phyloP scores from a whole-genome alignment of 768 basidiomycete genomes.

The Hygrocybe coccinea region DNA sequence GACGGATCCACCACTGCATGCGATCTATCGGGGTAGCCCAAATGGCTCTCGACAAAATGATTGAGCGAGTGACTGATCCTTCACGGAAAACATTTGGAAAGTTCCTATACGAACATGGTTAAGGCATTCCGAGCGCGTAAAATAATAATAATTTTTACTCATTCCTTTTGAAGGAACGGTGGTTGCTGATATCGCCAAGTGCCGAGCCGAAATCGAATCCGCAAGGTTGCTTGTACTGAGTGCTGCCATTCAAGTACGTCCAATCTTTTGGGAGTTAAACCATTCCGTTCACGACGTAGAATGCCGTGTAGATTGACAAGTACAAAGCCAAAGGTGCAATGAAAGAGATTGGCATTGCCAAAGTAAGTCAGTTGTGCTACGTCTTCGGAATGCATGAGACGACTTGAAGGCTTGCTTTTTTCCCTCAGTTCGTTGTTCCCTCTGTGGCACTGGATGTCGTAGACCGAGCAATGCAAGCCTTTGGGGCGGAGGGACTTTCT shows the following conservation, averaged over 20 bases:
- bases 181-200: conserved; percentile 84
- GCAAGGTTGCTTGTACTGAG: conserved; percentile 85
- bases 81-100: conserved; percentile 91
- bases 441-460: conserved; percentile 82
- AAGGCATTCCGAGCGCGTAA: background rate
- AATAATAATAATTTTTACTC: background rate
- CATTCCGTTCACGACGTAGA: background rate
- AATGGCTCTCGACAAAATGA: conserved; percentile 78
- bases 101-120: conserved; percentile 84
- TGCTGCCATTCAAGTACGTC: conserved; percentile 76
- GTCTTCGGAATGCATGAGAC: background rate
- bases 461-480: conserved; percentile 94
- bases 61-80: conserved; percentile 91
- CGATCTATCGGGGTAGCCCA: conserved; percentile 88
- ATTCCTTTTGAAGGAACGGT: conserved; percentile 59
- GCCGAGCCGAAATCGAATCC: conserved; percentile 87
- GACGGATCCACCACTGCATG: conserved; percentile 98
- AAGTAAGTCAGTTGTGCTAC: conserved; percentile 44
- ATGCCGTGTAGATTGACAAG: conserved; percentile 68
- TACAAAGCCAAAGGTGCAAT: conserved; percentile 88
- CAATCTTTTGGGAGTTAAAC: background rate
- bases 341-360: conserved; percentile 97
- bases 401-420: background rate
- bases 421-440: conserved; percentile 84
- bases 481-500: conserved; percentile 92